Percentiles rank a stretch among this genome's conserved stretches.
Conservation (phyloP, 1,139 yeast species). For the Casaregolazyma lundiana region DNA sequence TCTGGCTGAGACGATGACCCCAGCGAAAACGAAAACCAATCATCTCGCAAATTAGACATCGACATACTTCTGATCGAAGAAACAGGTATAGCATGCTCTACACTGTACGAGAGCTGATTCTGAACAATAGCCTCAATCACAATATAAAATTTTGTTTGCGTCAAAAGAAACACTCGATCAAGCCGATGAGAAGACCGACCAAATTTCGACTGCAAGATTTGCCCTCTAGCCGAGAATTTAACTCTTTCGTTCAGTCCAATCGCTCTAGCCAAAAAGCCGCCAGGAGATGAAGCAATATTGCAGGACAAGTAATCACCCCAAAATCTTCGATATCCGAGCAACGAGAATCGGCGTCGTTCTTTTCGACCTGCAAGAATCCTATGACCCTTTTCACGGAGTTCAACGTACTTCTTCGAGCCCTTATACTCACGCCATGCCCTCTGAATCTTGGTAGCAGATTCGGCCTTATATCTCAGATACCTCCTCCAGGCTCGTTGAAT, state of each 20-base stretch:
- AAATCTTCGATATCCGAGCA: slow-evolving; percentile 85
- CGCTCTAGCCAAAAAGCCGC: slow-evolving; percentile 56
- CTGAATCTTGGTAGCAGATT: slow-evolving; percentile 82
- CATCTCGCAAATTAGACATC: slow-evolving; percentile 76
- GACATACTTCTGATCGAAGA: slow-evolving; percentile 59
- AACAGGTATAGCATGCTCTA: slow-evolving; percentile 63
- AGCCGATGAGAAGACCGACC: slow-evolving; percentile 87
- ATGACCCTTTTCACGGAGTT: slow-evolving; percentile 80
- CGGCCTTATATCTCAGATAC: slow-evolving; percentile 72
- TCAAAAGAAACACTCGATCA: slow-evolving; percentile 67
- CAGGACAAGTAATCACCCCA: slow-evolving; percentile 93
- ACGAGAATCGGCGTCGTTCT: slow-evolving; percentile 84
- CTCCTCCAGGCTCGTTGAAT: slow-evolving; percentile 97
- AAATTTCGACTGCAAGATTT: slow-evolving; percentile 74
- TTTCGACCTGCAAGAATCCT: slow-evolving; percentile 66
- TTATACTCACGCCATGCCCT: slow-evolving; percentile 75
- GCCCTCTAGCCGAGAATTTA: slow-evolving; percentile 79
- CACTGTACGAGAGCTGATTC: slow-evolving; percentile 60
- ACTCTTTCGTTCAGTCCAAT: slow-evolving; percentile 67
- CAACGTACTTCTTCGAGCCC: slow-evolving; percentile 74
- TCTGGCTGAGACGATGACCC: slow-evolving; percentile 57
- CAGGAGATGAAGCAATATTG: slow-evolving; percentile 61
- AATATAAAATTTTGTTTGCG: slow-evolving; percentile 52
- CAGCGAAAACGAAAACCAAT: slow-evolving; percentile 82
- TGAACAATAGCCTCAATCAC: slow-evolving; percentile 70